Conservation (phyloP, 2,329 filamentous ascomycete species). For the Penicillium sp. region DNA sequence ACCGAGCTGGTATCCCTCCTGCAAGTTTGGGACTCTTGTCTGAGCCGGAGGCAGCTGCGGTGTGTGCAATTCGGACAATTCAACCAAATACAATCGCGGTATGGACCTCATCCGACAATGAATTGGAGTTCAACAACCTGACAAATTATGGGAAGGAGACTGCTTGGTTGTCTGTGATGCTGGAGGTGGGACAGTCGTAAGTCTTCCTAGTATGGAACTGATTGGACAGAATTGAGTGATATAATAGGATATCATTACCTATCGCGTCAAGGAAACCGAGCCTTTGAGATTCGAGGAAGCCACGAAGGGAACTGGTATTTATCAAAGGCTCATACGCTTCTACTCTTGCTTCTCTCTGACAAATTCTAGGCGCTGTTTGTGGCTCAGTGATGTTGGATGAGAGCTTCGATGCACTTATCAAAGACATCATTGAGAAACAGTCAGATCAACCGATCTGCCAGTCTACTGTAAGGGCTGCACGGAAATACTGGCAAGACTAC, state of each 20-base stretch:
- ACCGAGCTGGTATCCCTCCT: constrained; percentile 14
- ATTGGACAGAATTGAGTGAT: not conserved
- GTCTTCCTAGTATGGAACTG: not conserved
- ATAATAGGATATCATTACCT: constrained; percentile 36
- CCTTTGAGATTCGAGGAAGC: constrained; percentile 31
- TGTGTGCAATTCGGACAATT: constrained; percentile 32
- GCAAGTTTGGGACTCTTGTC: constrained; percentile 18
- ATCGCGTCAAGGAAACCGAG: constrained; percentile 24
- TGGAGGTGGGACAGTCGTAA: constrained; percentile 40
- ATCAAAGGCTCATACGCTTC: fast-evolving
- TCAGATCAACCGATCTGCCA: constrained; percentile 29
- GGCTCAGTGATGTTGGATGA: constrained; percentile 35
- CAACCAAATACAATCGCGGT: constrained; percentile 29
- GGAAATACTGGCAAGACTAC: constrained; percentile 33
- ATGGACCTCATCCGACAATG: not conserved
- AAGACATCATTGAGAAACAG: constrained; percentile 27
- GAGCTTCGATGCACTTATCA: constrained; percentile 28
- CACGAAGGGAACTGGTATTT: constrained; percentile 29
- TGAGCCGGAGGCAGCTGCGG: constrained; percentile 36
- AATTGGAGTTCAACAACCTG: not conserved
- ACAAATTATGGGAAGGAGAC: constrained; percentile 25
- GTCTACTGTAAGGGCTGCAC: constrained; percentile 25
- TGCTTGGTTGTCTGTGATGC: constrained; percentile 40
- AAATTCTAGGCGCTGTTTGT: constrained; percentile 28
- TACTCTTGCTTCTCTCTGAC: not conserved